Base-by-base conservation (phyloP, 75 land plant genomes). In the Selaginella tamariscina region DNA sequence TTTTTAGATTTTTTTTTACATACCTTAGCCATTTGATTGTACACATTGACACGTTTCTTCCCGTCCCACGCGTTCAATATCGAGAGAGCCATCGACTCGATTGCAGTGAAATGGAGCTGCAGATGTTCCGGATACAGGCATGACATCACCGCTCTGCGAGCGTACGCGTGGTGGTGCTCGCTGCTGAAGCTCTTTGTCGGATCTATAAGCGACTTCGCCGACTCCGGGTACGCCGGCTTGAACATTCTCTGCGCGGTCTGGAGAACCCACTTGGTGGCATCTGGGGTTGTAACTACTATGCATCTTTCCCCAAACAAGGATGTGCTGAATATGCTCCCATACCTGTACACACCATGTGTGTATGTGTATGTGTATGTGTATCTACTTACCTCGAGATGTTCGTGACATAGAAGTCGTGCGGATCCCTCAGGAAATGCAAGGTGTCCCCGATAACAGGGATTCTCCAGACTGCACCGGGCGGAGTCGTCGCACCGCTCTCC, bases 391-490 rank as follows among this genome's bases (percentile, higher is more conserved):
- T 59, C 8, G 62, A 8, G 23, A 59, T 26, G 8, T 21, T 5
- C 8, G 62, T 59, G 26, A 59, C n/a, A 59, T 23, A 59, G 26
- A 59, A 59, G 27, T n/a, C n/a, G 26, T 59, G 62, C 8, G 62
- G 62, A 59, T 59, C 26, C 21, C 26, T 59, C 18, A 59, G 62
- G 23, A 59, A 59, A 9, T n/a, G 5, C 9, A 59, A 23, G 8
- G 62, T 59, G 5, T 59, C 62, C 9, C 62, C 62, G 21, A 59
- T n/a, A 27, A 59, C n/a, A 59, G 62, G 62, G 27, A 59, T 21
- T 23, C 62, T 59, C 62, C 62, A 59, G 18, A 15, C 49, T 5
- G 49, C 11, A 39, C 49, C 49, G 11, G 49, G 49, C 49, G 49
- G 49, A 39, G 49, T 39, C 49, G 5, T 39, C 15, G 49, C 49